Percentiles rank a stretch among this genome's conserved stretches.
Evolutionary conservation across 2,329 filamentous ascomycete genomes (phyloP).

Genomic region (Botrytis galanthina): DNA sequence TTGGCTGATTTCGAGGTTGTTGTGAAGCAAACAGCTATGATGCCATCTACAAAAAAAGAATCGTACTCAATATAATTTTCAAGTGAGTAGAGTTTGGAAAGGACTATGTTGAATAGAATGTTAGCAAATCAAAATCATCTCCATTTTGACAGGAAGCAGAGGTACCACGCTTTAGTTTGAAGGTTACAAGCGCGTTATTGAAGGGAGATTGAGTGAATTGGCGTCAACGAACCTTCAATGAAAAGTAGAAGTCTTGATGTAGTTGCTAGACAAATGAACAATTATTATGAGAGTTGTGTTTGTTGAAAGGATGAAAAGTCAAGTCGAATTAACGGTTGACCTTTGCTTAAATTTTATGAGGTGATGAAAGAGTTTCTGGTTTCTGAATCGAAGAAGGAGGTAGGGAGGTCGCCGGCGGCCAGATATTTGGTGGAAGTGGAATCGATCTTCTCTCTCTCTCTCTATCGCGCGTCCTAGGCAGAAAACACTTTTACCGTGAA

Average conservation of each 20-base stretch:
- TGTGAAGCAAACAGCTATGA: constrained; percentile 30
- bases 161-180: background rate
- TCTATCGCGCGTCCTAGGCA: constrained; percentile 24
- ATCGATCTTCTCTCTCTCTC: constrained; percentile 16
- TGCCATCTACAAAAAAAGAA: constrained; percentile 27
- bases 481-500: constrained; percentile 38
- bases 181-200: constrained; percentile 22
- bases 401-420: constrained; percentile 60
- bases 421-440: constrained; percentile 34
- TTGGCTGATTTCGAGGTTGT: constrained; percentile 24
- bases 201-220: constrained; percentile 20
- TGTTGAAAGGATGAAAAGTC: constrained; percentile 31
- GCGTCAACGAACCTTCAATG: constrained; percentile 36
- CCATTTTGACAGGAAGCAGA: constrained; percentile 22
- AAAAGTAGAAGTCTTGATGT: constrained; percentile 21
- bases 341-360: background rate
- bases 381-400: constrained; percentile 44
- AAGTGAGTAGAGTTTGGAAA: constrained; percentile 8
- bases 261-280: constrained; percentile 31
- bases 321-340: constrained; percentile 43
- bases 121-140: constrained; percentile 17
- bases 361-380: constrained; percentile 34
- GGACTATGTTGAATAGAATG: constrained; percentile 21
- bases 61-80: constrained; percentile 14
- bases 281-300: constrained; percentile 32